These are phyloP conservation scores for Intubia oerlemansii DNA, from an alignment of 2,329 filamentous ascomycete genomes.

Conservation along the genomic window DNA sequence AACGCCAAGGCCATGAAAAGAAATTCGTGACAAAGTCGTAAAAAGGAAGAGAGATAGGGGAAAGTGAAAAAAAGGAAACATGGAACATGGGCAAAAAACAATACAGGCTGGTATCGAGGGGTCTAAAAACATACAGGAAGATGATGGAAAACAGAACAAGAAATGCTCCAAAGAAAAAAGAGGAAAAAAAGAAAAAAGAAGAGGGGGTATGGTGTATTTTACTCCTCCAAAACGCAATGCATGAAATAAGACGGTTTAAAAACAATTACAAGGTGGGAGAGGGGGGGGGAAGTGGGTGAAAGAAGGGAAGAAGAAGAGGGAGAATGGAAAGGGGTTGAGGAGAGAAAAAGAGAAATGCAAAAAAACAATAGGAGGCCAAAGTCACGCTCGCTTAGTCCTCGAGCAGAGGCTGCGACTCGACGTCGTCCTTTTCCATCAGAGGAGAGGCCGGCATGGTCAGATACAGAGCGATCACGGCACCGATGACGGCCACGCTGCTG, in stretches of 20 bases:
- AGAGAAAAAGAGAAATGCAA: not conserved
- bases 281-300: too few relatives aligned
- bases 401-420: slow-evolving; percentile 12
- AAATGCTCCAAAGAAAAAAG: not conserved
- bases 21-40: not conserved
- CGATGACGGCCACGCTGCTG: slow-evolving; percentile 51
- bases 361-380: too few relatives aligned
- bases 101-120: too few relatives aligned
- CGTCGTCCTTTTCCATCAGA: slow-evolving; percentile 17
- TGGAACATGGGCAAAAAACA: too few relatives aligned
- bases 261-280: too few relatives aligned
- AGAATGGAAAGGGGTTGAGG: not conserved
- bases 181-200: not conserved
- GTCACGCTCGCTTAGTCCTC: not conserved
- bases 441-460: slow-evolving; percentile 43
- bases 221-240: too few relatives aligned
- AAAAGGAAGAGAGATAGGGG: not conserved
- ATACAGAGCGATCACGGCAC: slow-evolving; percentile 52
- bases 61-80: not conserved
- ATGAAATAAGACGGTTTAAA: not conserved
- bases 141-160: not conserved
- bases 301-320: not conserved
- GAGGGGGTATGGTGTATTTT: too few relatives aligned
- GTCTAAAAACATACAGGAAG: too few relatives aligned
- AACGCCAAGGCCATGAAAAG: slow-evolving; percentile 1